These are phyloP conservation scores for Fermentozyma sake DNA, from an alignment of 1,139 yeast genomes.

Conservation along the genomic window DNA sequence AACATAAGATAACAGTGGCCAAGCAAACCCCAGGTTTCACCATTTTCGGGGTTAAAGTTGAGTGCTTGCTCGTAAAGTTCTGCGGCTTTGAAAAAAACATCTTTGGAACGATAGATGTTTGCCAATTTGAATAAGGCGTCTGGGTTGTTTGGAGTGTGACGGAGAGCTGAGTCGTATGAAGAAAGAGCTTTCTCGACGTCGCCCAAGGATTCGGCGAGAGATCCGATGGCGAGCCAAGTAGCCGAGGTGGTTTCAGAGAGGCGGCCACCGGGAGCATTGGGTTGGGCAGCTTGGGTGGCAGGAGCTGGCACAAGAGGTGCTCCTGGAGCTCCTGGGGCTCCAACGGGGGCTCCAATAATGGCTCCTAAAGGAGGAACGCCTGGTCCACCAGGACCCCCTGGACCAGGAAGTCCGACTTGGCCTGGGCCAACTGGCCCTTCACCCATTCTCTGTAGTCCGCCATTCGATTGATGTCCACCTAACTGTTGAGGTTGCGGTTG, in stretches of 20 bases:
- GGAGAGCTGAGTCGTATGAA: conserved; percentile 85
- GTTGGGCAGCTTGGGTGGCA: conserved; percentile 3
- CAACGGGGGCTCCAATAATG: conserved; percentile 13
- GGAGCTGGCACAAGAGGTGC: conserved; percentile 8
- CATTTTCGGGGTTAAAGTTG: conserved; percentile 77
- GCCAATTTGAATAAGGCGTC: conserved; percentile 84
- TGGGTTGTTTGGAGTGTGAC: conserved; percentile 82
- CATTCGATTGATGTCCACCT: too few species aligned
- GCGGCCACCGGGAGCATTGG: conserved; percentile 8
- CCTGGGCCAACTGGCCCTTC: too few species aligned
- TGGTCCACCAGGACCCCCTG: conserved; percentile 12
- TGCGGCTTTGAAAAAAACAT: conserved; percentile 89
- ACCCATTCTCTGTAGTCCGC: too few species aligned
- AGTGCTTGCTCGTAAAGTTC: conserved; percentile 88
- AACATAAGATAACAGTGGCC: conserved; percentile 97
- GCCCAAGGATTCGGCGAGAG: conserved; percentile 84
- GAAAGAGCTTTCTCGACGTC: conserved; percentile 86
- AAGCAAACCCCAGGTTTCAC: conserved; percentile 95
- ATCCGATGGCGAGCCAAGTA: conserved; percentile 90
- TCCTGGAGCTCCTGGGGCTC: conserved; percentile 10
- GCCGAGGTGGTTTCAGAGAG: conserved; percentile 74
- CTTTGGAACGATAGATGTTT: conserved; percentile 81
- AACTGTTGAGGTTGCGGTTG: too few species aligned
- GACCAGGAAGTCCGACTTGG: too few species aligned
- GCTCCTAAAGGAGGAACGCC: conserved; percentile 7